Percentiles rank a stretch among this genome's conserved stretches.
These are phyloP conservation scores for Candida xyloterini DNA, from an alignment of 805 yeast genomes.

Conservation along the genomic window DNA sequence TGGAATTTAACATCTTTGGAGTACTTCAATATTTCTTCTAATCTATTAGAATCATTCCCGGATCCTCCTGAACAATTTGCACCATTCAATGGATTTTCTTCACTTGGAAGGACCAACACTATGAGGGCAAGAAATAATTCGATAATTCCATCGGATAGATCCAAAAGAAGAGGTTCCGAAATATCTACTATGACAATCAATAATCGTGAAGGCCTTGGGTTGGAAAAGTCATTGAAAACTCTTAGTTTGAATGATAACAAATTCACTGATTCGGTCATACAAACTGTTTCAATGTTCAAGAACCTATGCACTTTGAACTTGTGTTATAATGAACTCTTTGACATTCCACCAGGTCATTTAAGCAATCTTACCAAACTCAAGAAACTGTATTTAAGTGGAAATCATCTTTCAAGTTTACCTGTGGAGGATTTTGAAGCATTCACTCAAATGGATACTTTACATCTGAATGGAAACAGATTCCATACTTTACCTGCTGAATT, in stretches of 20 bases:
- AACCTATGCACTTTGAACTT: conserved; percentile 66
- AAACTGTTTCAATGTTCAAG: conserved; percentile 55
- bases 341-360: conserved; percentile 74
- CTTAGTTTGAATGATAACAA: conserved; percentile 81
- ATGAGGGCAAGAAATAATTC: neutral
- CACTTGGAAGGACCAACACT: conserved; percentile 8
- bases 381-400: conserved; percentile 79
- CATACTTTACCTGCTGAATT: conserved; percentile 87
- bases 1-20: conserved; percentile 61
- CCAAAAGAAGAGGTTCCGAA: conserved; percentile 16
- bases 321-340: conserved; percentile 80
- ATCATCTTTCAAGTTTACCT: conserved; percentile 71
- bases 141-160: neutral
- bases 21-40: conserved; percentile 68
- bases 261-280: conserved; percentile 72
- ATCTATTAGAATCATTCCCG: conserved; percentile 60
- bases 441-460: conserved; percentile 54
- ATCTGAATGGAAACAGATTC: conserved; percentile 79
- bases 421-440: conserved; percentile 78
- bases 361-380: conserved; percentile 52
- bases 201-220: conserved; percentile 14
- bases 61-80: conserved; percentile 40
- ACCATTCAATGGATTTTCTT: conserved; percentile 8
- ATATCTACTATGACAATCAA: conserved; percentile 8
- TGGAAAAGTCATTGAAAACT: conserved; percentile 38